Evolutionary conservation across 78 protist species (phyloP), one percentile per base, ranked within the genome.

Genomic region (Chrysochromulina parva): DNA sequence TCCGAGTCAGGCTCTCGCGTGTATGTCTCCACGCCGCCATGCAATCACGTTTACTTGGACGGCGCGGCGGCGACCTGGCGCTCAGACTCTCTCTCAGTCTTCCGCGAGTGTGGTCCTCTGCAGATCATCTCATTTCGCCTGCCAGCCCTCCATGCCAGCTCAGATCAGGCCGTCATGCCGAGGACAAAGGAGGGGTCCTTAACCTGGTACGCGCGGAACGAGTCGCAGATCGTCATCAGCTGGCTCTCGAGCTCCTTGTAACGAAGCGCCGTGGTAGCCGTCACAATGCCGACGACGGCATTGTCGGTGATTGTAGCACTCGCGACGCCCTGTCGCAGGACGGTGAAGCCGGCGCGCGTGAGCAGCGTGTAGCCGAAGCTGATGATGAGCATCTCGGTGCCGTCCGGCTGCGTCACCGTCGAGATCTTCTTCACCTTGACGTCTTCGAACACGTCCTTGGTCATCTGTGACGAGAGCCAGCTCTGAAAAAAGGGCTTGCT

Each of bases 291-390:
- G 78, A 14, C 78, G 47, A 74, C 4, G n/a, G 54, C 20, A 28
- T 14, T 28, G 47, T 7, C 54, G 16, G 24, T 57, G 55, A 74
- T 1, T 19, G 26, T 19, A 4, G 14, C 84, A n/a, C 52, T 3
- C 0, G 19, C 84, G 55, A 50, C 57, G 48, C 86, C 86, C 62
- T 78, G 14, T 14, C 86, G 86, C 48, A 24, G 6, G 62, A 78
- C 86, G 16, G 20, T 22, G 60, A 78, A 78, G 62, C 86, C 86
- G 62, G 86, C 86, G 86, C 86, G 86, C 62, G 86, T 78, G 47
- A 53, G 57, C 48, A 78, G 86, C 22, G 86, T 78, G 86, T 78
- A 78, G 22, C 47, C 38, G 78, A 3, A 28, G 3, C 6, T 50
- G 19, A 22, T 22, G 2, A 69, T 50, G 78, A 3, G 52, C 62